Base-by-base conservation (phyloP, 306 rosid species). In the Albizia julibrissin region DNA sequence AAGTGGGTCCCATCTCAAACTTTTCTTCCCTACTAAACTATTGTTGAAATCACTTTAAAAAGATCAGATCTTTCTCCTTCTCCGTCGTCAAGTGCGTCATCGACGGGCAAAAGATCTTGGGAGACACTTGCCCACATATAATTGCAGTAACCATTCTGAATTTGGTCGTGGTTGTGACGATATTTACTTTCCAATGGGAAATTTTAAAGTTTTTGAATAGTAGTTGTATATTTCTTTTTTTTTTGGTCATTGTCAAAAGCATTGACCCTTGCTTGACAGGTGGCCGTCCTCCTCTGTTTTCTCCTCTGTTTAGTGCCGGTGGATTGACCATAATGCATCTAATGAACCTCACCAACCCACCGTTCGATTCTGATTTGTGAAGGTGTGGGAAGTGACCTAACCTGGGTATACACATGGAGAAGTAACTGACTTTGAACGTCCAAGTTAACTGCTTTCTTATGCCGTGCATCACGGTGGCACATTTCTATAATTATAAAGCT, bases 391-490 rank as follows among this genome's bases (percentile, higher is more conserved):
- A 43, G 22, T 8, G 21, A 81, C 89, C 91, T 71, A 86, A 69
- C 52, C 21, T 84, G 0, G 69, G 43, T 72, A 1, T 10, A 34
- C 44, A 69, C 79, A 75, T 85, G 90, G 91, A 86, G 59, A 19
- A 21, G 42, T 83, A 84, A 86, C 90, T 7, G 76, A 81, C 82
- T 61, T 8, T 0, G 46, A 31, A 8, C 72, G 85, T 83, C 90
- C 89, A 87, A 78, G 13, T 27, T 42, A n/a, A 6, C 68, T 19
- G 61, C 81, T 74, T 67, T 47, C 72, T 69, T 8, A 33, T 44
- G 69, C 87, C 92, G 91, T 54, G 14, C 69, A 85, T 86, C 15
- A 16, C 90, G 94, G 83, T 46, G 9, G 3, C 7, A 14, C 69
- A 49, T 69, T 69, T 52, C 37, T 59, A 31, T 26, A 42, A 69